These are phyloP conservation scores for Phoma herbarum DNA, from an alignment of 2,329 filamentous ascomycete genomes.

Conservation along the genomic window DNA sequence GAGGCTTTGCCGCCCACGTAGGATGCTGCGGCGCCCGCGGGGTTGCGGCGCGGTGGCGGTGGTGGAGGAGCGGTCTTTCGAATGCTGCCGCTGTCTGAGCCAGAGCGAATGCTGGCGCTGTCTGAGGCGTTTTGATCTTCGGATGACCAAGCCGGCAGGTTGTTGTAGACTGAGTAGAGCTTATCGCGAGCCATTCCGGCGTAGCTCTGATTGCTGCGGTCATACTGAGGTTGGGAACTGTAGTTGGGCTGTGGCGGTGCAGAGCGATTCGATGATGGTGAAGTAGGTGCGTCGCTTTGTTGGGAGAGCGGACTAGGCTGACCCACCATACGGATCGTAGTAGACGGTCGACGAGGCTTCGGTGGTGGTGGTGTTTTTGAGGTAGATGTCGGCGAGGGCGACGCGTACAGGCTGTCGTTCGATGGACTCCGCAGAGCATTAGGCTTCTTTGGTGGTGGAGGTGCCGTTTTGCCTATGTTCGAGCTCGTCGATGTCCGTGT, in stretches of 20 bases:
- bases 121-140: slow-evolving; percentile 26
- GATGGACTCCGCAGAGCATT: slow-evolving; percentile 52
- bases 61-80: slow-evolving; percentile 41
- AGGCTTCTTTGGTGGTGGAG: slow-evolving; percentile 46
- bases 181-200: slow-evolving; percentile 51
- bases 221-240: slow-evolving; percentile 31
- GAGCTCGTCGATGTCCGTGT: slow-evolving; percentile 8
- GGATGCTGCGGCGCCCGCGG: slow-evolving; percentile 49
- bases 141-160: slow-evolving; percentile 47
- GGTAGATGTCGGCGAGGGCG: slow-evolving; percentile 32
- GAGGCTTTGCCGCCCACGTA: slow-evolving; percentile 51
- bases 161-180: slow-evolving; percentile 52
- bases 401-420: slow-evolving; percentile 25
- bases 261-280: slow-evolving; percentile 46
- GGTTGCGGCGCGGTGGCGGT: slow-evolving; percentile 49
- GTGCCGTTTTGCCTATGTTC: slow-evolving; percentile 41
- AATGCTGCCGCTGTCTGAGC: slow-evolving; percentile 17
- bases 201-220: slow-evolving; percentile 49
- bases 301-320: slow-evolving; percentile 43
- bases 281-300: slow-evolving; percentile 28
- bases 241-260: slow-evolving; percentile 37
- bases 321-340: slow-evolving; percentile 26
- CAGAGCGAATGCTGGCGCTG: slow-evolving; percentile 22
- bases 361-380: slow-evolving; percentile 47
- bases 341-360: slow-evolving; percentile 43